Percentiles rank a stretch among this genome's conserved stretches.
These are phyloP conservation scores for Trifolium repens DNA, from an alignment of 306 rosid species.

Conservation along the genomic window DNA sequence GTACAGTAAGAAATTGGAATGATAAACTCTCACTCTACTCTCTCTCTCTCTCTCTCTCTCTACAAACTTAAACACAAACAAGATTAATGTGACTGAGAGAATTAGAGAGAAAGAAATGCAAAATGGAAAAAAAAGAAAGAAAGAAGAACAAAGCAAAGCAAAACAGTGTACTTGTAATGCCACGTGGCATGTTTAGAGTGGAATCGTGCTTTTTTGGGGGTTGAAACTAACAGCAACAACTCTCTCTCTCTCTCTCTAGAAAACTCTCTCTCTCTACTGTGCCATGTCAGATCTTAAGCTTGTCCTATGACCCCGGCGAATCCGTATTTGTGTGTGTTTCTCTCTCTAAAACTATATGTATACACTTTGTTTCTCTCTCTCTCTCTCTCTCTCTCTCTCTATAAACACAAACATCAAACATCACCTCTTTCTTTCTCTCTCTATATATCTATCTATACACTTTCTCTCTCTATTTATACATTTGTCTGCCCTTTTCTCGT, in stretches of 20 bases:
- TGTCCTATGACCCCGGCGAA: constrained; percentile 92
- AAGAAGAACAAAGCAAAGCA: constrained; percentile 10
- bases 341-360: constrained; percentile 50
- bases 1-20: no score
- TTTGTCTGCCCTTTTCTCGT: constrained; percentile 46
- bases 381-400: constrained; percentile 37
- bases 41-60: no score
- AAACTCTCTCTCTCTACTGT: constrained; percentile 43
- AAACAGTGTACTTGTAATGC: constrained; percentile 27
- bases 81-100: background rate
- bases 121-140: background rate
- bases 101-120: no score
- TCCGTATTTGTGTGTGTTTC: constrained; percentile 74
- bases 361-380: constrained; percentile 36
- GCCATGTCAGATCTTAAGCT: constrained; percentile 94
- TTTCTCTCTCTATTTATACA: constrained; percentile 68
- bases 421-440: constrained; percentile 5
- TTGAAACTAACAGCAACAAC: constrained; percentile 47
- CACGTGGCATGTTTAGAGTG: constrained; percentile 64
- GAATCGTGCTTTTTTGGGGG: constrained; percentile 41
- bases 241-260: constrained; percentile 38
- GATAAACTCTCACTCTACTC: no score
- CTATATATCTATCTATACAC: constrained; percentile 18
- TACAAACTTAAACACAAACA: no score
- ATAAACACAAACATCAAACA: constrained; percentile 39